Evolutionary conservation across 805 yeast genomes (phyloP).

Genomic region (Cyberlindnera maclurae): DNA sequence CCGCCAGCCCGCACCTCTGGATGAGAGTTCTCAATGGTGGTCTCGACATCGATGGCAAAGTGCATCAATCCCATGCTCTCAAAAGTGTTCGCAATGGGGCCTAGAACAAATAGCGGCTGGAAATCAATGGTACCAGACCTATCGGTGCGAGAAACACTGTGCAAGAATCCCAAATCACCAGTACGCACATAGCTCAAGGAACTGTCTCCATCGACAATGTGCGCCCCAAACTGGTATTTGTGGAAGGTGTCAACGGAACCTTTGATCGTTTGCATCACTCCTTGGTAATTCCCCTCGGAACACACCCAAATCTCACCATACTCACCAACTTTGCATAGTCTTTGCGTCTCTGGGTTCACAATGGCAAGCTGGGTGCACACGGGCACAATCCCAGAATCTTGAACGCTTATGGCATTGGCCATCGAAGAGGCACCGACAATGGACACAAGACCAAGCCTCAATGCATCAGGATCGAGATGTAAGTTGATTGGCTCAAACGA

Average conservation of each 20-base stretch:
- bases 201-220: constrained; percentile 55
- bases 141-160: constrained; percentile 49
- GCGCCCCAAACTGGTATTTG: constrained; percentile 49
- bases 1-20: constrained; percentile 44
- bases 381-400: constrained; percentile 95
- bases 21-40: constrained; percentile 50
- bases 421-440: constrained; percentile 68
- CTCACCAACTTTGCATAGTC: constrained; percentile 80
- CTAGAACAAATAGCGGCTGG: constrained; percentile 80
- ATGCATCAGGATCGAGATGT: constrained; percentile 78
- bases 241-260: constrained; percentile 23
- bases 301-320: constrained; percentile 96
- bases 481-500: constrained; percentile 83
- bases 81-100: constrained; percentile 78
- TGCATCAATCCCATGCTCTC: constrained; percentile 89
- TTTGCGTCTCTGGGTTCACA: constrained; percentile 87
- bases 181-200: constrained; percentile 71
- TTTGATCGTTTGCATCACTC: constrained; percentile 45
- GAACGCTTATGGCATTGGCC: constrained; percentile 67
- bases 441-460: constrained; percentile 83
- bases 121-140: constrained; percentile 36
- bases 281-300: constrained; percentile 72
- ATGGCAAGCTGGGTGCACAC: constrained; percentile 90
- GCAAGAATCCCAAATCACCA: constrained; percentile 91
- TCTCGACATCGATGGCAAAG: constrained; percentile 80